Evolutionary conservation across 306 rosid species (phyloP), one percentile per base, ranked within the genome.

Genomic region (Comarum palustre): DNA sequence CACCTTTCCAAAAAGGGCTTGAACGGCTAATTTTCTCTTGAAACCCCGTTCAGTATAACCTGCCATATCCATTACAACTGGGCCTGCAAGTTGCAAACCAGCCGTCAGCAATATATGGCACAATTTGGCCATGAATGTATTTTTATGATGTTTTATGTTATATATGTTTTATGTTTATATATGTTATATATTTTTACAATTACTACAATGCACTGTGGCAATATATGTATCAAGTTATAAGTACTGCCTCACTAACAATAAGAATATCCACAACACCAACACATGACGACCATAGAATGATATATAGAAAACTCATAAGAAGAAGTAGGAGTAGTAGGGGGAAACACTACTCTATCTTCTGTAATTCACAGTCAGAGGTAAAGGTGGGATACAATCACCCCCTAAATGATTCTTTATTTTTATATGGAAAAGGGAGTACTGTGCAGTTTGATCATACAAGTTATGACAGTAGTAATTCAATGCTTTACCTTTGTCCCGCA

Each of bases 41-140:
- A 94, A 94, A 81, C 97, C 98, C 85, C 66, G 90, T 84, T 94
- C 98, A 36, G 96, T 82, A 78, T 94, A 94, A 75, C 98, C 97
- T 17, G 97, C 77, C 72, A 79, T 69, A 43, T 91, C 82, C 98
- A 91, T 81, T 73, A 94, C 96, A 77, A 91, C 87, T 27, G 98
- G 98, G 48, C 98, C 97, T 94, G 90, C 72, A 83, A 79, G 73
- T 68, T 63, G 74, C 52, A 83, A 42, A 69, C 74, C 74, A 42
- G 66, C 45, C 54, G 66, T 76, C 22, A 22, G 58, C 66, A 76
- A 77, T 65, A 50, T 76, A 57, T 25, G 57, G 45, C 70, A 74
- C 10, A 71, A 63, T 61, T 27, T 75, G 43, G 17, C 62, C 20
- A 65, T 20, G 34, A 0, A 41, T 3, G 16, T 71, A 51, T 48